Conservation (phyloP, 1,139 yeast species). For the Lizanozyma gosingica region DNA sequence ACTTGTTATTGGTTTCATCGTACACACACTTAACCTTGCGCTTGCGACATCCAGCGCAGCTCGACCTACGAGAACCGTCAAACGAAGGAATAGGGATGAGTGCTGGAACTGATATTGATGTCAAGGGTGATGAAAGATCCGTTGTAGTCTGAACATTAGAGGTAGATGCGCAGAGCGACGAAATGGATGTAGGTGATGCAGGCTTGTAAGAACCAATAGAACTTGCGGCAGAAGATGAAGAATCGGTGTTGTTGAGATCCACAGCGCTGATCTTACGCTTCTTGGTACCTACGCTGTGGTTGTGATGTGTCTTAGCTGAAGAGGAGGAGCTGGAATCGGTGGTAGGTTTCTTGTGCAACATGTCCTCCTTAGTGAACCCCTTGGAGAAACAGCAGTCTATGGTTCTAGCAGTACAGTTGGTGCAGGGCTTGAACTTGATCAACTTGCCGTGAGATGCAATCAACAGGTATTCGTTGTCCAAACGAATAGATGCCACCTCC, state of each 20-base stretch:
- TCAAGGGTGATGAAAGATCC: too few species aligned
- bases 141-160: too few species aligned
- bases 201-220: too few species aligned
- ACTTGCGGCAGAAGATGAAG: too few species aligned
- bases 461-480: slow-evolving; percentile 12
- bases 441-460: slow-evolving; percentile 23
- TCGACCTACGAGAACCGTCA: neutral
- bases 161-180: too few species aligned
- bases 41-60: slow-evolving; percentile 1
- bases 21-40: slow-evolving; percentile 2
- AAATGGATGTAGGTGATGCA: too few species aligned
- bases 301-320: neutral
- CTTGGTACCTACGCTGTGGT: too few species aligned
- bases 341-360: slow-evolving; percentile 8
- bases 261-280: neutral
- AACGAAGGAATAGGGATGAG: neutral
- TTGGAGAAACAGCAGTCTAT: slow-evolving; percentile 44
- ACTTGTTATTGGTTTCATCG: slow-evolving; percentile 1
- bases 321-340: neutral
- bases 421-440: slow-evolving; percentile 42
- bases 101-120: neutral
- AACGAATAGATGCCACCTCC: neutral
- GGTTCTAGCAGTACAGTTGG: slow-evolving; percentile 37
- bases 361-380: slow-evolving; percentile 54
- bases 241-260: neutral